phyloP scores from a whole-genome alignment of 2,329 filamentous ascomycete species.

The Penicillium sp. region DNA sequence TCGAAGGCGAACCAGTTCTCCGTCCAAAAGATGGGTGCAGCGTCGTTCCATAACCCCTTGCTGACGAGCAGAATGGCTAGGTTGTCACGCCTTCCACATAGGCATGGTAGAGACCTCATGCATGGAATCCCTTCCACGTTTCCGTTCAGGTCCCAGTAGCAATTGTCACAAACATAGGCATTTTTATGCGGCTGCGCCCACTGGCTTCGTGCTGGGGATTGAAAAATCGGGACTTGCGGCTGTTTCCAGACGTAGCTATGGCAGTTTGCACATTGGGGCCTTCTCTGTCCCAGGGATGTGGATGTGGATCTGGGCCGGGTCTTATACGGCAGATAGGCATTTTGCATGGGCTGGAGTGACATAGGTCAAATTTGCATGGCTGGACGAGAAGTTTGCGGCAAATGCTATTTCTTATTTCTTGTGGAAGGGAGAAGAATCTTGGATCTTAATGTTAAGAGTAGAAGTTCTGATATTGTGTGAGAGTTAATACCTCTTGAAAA shows the following conservation, averaged over 20 bases:
- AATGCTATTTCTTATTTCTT: conserved; percentile 7
- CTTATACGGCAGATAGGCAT: background rate
- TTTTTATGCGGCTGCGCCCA: conserved; percentile 9
- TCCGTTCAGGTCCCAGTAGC: conserved; percentile 9
- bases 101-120: conserved; percentile 6
- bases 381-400: conserved; percentile 11
- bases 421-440: conserved; percentile 13
- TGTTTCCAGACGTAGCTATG: background rate
- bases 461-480: background rate
- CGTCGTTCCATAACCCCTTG: conserved; percentile 7
- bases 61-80: conserved; percentile 6
- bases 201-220: conserved; percentile 13
- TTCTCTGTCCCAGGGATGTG: background rate
- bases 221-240: background rate
- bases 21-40: conserved; percentile 11
- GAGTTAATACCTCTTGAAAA: background rate
- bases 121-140: background rate
- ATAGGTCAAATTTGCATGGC: conserved; percentile 12
- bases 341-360: conserved; percentile 22
- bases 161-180: conserved; percentile 13
- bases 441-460: background rate
- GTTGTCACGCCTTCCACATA: conserved; percentile 8
- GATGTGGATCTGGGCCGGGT: background rate
- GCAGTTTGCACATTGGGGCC: conserved; percentile 2
- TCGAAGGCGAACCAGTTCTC: conserved; percentile 17